Base-by-base conservation (phyloP, 139 green algal species). In the Chlamydomonas sphaeroides region DNA sequence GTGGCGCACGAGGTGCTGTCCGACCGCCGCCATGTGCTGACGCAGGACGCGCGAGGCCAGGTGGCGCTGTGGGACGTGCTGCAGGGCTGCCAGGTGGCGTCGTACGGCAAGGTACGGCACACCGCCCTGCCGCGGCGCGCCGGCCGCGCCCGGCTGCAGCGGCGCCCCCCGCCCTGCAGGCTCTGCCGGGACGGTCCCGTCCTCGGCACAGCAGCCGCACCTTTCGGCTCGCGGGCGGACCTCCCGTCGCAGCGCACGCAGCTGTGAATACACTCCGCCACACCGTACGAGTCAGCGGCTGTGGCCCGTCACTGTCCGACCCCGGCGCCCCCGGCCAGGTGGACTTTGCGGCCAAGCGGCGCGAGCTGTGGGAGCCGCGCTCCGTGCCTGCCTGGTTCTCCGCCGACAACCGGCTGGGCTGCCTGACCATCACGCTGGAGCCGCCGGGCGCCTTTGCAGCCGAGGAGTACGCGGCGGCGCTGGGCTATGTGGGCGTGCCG, bases 11-110 rank as follows among this genome's bases (percentile, higher is more conserved):
- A 83, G 82, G 86, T 90, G 53, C 56, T 90, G 53, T 80, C 59
- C 21, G 86, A 90, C 73, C 56, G 90, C 57, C 90, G 92, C 20
- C 92, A 95, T 66, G 84, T 98, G 25, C 87, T 98, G 49, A 94
- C 92, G 1, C 85, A 90, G 67, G 92, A 97, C 69, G 68, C 71
- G 0, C 48, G 84, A 0, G 94, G 93, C 32, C 39, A 73, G 4
- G 90, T 97, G 59, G 79, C 79, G 57, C 80, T 96, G 56, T 96
- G 92, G 91, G 92, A 98, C 70, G 86, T 98, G 28, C 92, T 93
- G 21, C 59, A 65, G 4, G 95, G 93, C 18, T 42, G 14, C 23
- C 67, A 84, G 18, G 80, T 94, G 1, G 33, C 85, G 63, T 45
- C 71, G 49, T 89, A 77, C 59, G 85, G 85, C 35, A 86, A 86